Percentiles rank a stretch among this genome's conserved stretches.
Conservation (phyloP, 306 rosid species). For the Ceratonia siliqua region DNA sequence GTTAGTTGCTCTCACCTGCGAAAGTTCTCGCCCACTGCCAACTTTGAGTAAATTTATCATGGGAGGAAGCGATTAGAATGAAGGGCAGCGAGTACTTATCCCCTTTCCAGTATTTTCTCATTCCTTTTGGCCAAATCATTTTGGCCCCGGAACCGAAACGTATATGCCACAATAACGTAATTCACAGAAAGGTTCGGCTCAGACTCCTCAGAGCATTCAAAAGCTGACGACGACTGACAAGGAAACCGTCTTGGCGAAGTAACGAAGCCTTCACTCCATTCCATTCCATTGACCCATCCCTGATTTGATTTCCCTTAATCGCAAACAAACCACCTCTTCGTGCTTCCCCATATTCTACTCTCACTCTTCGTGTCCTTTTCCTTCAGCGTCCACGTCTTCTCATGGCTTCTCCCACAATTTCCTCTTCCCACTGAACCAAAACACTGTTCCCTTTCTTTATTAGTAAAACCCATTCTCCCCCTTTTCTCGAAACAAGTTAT, state of each 20-base stretch:
- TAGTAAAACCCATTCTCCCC: conserved; percentile 32
- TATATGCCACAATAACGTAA: neutral
- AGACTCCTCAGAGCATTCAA: neutral
- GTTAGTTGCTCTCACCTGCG: neutral
- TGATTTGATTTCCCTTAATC: neutral
- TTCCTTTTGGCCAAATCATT: neutral
- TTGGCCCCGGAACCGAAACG: conserved; percentile 16
- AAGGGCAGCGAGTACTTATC: neutral
- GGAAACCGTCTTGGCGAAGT: conserved; percentile 28
- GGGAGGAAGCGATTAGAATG: neutral
- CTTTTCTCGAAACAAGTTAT: neutral
- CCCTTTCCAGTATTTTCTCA: neutral
- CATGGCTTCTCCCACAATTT: neutral
- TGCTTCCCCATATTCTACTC: neutral
- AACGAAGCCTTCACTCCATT: neutral
- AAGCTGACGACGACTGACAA: neutral
- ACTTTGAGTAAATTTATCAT: neutral
- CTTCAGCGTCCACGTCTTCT: conserved; percentile 48
- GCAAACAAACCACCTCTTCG: conserved; percentile 32
- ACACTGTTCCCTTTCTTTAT: neutral
- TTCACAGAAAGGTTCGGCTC: neutral
- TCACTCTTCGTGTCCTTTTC: conserved; percentile 46
- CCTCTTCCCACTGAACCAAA: neutral
- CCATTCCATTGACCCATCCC: neutral
- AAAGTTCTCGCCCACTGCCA: neutral